Evolutionary conservation across 352 stramenopile species (phyloP).

Genomic region (Pythium rhizo-oryzae): DNA sequence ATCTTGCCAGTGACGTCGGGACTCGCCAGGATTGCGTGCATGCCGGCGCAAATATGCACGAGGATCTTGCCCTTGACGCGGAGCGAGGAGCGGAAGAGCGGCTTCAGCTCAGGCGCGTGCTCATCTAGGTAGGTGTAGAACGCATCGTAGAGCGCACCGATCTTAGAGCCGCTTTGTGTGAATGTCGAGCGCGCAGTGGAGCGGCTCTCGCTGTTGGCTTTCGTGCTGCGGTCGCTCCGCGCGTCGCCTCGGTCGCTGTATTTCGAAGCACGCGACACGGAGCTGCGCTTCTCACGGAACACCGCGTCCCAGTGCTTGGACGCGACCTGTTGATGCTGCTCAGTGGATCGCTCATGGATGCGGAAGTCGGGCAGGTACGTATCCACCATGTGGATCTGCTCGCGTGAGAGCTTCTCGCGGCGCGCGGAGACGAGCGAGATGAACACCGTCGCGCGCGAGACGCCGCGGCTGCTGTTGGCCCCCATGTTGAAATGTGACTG

Average conservation of each 20-base stretch:
- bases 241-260: background rate
- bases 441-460: background rate
- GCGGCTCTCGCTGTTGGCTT: background rate
- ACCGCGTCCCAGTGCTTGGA: constrained; percentile 41
- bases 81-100: constrained; percentile 50
- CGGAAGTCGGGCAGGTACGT: constrained; percentile 45
- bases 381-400: constrained; percentile 36
- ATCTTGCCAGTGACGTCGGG: constrained; percentile 74
- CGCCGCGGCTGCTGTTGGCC: background rate
- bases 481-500: background rate
- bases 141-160: constrained; percentile 42
- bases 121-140: constrained; percentile 54
- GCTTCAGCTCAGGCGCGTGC: constrained; percentile 48
- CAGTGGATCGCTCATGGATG: constrained; percentile 42
- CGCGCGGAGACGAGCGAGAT: background rate
- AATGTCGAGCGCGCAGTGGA: constrained; percentile 8
- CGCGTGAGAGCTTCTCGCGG: constrained; percentile 26
- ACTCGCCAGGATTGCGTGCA: constrained; percentile 40
- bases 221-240: background rate
- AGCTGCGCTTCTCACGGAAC: constrained; percentile 34
- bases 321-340: constrained; percentile 36
- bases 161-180: constrained; percentile 29
- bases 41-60: constrained; percentile 82
- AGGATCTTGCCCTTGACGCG: constrained; percentile 84
- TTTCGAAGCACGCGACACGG: background rate